A percentile compares a stretch with the other conserved stretches of the same genome.
Evolutionary conservation across 2,329 filamentous ascomycete genomes (phyloP).

Genomic region (Colletotrichum coccodes): DNA sequence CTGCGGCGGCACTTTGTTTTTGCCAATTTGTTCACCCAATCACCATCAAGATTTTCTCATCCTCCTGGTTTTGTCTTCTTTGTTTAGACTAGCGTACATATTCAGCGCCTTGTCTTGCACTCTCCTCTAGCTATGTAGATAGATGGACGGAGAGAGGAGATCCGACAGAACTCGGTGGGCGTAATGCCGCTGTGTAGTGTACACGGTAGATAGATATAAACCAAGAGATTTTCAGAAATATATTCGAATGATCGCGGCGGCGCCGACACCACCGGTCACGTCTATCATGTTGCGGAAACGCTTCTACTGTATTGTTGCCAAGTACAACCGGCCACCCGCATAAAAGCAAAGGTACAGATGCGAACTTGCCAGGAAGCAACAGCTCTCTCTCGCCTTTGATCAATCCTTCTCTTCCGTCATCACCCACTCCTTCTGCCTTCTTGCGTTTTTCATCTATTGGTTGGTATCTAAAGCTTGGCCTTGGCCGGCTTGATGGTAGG

Average conservation of each 20-base stretch:
- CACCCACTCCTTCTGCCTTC: neutral
- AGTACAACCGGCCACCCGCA: neutral
- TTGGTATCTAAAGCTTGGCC: slow-evolving; percentile 78
- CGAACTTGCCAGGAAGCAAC: neutral
- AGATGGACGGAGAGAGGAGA: neutral
- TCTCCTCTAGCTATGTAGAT: neutral
- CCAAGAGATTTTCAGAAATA: neutral
- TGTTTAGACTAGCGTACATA: neutral
- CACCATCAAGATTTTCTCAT: neutral
- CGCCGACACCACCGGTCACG: neutral
- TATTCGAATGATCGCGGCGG: neutral
- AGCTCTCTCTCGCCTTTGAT: neutral
- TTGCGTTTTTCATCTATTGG: too few relatives aligned
- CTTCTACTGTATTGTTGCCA: slow-evolving; percentile 21
- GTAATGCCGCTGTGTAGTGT: neutral
- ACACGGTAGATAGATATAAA: neutral
- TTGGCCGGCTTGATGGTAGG: slow-evolving; percentile 83
- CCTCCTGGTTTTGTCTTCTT: neutral
- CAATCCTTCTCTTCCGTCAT: neutral
- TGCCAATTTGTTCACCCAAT: neutral
- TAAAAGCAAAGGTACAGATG: neutral
- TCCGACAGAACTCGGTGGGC: neutral
- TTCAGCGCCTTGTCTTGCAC: neutral
- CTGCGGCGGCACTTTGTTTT: neutral
- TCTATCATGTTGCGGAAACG: slow-evolving; percentile 19